Percentiles rank a stretch among this genome's conserved stretches.
Conservation (phyloP, 306 rosid genomes). For the Prunus mongolica region DNA sequence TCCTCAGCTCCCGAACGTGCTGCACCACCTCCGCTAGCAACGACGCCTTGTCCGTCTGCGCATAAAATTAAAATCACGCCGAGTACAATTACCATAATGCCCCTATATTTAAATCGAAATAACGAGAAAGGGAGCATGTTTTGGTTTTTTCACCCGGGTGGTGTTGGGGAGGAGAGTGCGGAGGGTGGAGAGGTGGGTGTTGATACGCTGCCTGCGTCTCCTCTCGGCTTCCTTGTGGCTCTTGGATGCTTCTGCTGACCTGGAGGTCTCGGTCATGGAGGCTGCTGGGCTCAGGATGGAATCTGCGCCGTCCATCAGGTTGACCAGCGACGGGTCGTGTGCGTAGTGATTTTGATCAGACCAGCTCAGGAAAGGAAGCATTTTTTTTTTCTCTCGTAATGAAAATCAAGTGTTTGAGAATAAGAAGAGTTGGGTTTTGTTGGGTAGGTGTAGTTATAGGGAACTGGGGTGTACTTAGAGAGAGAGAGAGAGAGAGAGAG, state of each 20-base stretch:
- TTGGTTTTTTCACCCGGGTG: conserved; percentile 37
- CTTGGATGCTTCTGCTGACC: conserved; percentile 57
- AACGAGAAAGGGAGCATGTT: neutral
- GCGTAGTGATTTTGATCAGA: neutral
- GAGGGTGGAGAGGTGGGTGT: conserved; percentile 75
- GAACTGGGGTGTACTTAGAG: too few relatives aligned
- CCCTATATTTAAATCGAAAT: neutral
- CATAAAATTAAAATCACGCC: neutral
- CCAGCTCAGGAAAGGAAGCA: conserved; percentile 15
- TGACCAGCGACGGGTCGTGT: neutral
- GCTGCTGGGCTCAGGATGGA: conserved; percentile 30
- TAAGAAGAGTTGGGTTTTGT: too few relatives aligned
- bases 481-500: too few relatives aligned
- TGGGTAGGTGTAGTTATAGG: too few relatives aligned
- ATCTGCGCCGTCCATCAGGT: conserved; percentile 31
- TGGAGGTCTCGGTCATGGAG: conserved; percentile 32
- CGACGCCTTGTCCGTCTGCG: conserved; percentile 84
- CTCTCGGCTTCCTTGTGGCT: conserved; percentile 95
- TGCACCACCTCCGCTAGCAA: conserved; percentile 80
- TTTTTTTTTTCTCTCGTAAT: neutral
- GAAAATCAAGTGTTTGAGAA: too few relatives aligned
- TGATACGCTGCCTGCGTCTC: conserved; percentile 90
- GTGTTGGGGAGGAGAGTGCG: conserved; percentile 78
- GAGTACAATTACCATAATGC: conserved; percentile 15
- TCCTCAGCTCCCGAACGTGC: conserved; percentile 60